Conservation (phyloP, 2,329 filamentous ascomycete genomes). For the Thielaviopsis cerberus region DNA sequence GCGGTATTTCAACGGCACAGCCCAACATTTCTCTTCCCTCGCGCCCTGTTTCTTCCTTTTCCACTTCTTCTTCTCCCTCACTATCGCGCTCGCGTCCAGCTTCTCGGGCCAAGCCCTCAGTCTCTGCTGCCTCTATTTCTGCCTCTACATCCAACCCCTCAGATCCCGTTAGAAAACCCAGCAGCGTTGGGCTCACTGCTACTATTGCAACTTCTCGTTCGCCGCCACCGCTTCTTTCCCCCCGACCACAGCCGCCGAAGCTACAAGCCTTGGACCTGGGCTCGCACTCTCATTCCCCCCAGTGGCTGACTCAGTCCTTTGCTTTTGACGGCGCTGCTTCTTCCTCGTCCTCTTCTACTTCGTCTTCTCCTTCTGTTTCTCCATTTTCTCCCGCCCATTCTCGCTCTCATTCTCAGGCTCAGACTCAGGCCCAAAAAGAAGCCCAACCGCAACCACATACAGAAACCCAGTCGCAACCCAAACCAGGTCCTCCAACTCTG, state of each 20-base stretch:
- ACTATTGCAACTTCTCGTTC: neutral
- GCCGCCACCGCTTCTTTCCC: neutral
- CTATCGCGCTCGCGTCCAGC: neutral
- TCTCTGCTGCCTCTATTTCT: neutral
- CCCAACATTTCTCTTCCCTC: neutral
- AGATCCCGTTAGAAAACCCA: no score
- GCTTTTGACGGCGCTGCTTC: neutral
- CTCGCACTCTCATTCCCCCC: no score
- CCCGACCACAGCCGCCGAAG: neutral
- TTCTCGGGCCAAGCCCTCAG: neutral
- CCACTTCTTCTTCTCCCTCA: neutral
- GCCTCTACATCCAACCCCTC: no score
- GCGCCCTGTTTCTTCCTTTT: neutral
- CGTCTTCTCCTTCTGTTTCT: neutral
- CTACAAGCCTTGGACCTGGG: neutral
- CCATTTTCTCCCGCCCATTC: neutral
- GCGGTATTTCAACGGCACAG: neutral
- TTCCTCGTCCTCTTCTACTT: neutral
- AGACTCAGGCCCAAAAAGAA: neutral
- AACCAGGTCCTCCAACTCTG: neutral
- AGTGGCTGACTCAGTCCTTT: neutral
- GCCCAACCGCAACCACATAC: no score
- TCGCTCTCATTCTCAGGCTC: neutral
- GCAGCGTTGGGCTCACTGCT: no score
- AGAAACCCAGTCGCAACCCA: neutral